These are phyloP conservation scores for Quercus engelmannii DNA, from an alignment of 306 rosid species.

Conservation along the genomic window DNA sequence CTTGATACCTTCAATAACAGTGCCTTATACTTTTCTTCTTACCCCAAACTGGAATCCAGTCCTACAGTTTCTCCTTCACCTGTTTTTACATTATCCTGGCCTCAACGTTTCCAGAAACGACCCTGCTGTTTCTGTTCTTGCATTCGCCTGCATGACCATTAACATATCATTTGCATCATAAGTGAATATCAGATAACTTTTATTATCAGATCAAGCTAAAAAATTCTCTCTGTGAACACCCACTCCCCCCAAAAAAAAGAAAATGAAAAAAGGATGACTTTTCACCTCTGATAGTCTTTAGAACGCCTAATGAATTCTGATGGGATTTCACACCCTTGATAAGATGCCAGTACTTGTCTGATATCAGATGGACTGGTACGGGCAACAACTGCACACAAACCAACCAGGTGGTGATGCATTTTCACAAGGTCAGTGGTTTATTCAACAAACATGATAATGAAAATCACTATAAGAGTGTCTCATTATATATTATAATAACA, in stretches of 20 bases:
- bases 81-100: conserved; percentile 19
- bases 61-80: background rate
- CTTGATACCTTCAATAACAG: background rate
- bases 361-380: conserved; percentile 86
- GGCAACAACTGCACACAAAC: conserved; percentile 73
- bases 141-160: conserved; percentile 47
- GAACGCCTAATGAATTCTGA: conserved; percentile 81
- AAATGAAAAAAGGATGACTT: background rate
- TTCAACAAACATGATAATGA: background rate
- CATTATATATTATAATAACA: conserved; percentile 1
- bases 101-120: conserved; percentile 65
- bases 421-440: conserved; percentile 7
- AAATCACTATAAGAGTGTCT: background rate
- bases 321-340: conserved; percentile 83
- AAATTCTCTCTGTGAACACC: no score
- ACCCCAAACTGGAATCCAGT: background rate
- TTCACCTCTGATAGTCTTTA: conserved; percentile 72
- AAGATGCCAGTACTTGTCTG: conserved; percentile 79
- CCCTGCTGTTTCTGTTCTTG: conserved; percentile 73
- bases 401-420: conserved; percentile 18
- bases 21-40: background rate
- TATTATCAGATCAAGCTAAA: background rate
- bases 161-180: background rate
- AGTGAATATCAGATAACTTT: background rate
- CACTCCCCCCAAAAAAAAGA: background rate